These are phyloP conservation scores for Pseudoturritis turrita DNA, from an alignment of 345 rosid species.

Conservation along the genomic window DNA sequence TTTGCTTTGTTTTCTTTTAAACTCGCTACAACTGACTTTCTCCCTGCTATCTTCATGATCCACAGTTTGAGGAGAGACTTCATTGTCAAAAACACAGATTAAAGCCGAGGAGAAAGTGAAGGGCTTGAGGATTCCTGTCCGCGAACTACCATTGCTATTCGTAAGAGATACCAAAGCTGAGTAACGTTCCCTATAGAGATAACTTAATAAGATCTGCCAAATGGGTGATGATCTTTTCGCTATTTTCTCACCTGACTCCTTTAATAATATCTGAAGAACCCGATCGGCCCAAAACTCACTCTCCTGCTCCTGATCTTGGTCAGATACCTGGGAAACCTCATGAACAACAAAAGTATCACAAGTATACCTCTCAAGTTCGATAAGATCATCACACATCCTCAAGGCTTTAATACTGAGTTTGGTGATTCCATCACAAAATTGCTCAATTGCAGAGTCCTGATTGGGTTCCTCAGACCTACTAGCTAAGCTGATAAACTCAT, in stretches of 20 bases:
- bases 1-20: constrained; percentile 40
- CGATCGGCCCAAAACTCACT: constrained; percentile 53
- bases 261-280: constrained; percentile 50
- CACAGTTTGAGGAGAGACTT: constrained; percentile 18
- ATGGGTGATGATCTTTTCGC: constrained; percentile 43
- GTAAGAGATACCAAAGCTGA: constrained; percentile 62
- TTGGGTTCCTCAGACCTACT: constrained; percentile 17
- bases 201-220: constrained; percentile 74
- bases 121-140: constrained; percentile 71
- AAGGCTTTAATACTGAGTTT: constrained; percentile 51
- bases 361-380: constrained; percentile 32
- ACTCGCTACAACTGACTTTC: constrained; percentile 3
- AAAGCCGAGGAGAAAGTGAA: constrained; percentile 64
- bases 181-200: constrained; percentile 63
- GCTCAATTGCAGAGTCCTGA: constrained; percentile 28
- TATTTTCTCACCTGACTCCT: constrained; percentile 46
- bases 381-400: constrained; percentile 37
- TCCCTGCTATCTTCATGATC: constrained; percentile 20
- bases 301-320: constrained; percentile 29
- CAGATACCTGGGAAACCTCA: constrained; percentile 32
- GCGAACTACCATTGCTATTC: constrained; percentile 34
- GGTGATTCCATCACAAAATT: constrained; percentile 31
- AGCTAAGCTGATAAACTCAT: constrained; percentile 24
- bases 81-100: constrained; percentile 37
- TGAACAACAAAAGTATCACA: constrained; percentile 44